Percentiles rank a stretch among this genome's conserved stretches.
These are phyloP conservation scores for Thermochaetoides thermophila DNA, from an alignment of 495 filamentous ascomycete species.

Conservation along the genomic window DNA sequence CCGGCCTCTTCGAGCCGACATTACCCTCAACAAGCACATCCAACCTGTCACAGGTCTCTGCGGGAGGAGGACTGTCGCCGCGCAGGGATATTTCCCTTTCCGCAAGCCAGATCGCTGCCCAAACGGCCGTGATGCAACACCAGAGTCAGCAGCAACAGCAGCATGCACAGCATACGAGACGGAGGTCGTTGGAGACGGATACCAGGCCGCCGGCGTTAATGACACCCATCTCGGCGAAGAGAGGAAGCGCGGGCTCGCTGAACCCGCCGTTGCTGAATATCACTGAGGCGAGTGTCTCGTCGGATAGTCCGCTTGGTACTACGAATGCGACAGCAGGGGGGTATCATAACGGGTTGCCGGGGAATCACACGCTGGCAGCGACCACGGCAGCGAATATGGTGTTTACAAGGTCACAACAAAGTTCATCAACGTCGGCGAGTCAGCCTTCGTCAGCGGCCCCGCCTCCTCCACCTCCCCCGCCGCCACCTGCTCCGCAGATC, in stretches of 20 bases:
- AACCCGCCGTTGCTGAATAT: slow-evolving; percentile 43
- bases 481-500: slow-evolving; percentile 41
- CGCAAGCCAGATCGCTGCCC: slow-evolving; percentile 79
- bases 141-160: slow-evolving; percentile 46
- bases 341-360: slow-evolving; percentile 53
- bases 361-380: slow-evolving; percentile 53
- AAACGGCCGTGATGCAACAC: slow-evolving; percentile 55
- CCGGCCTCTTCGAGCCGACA: slow-evolving; percentile 81
- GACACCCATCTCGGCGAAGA: slow-evolving; percentile 21
- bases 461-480: slow-evolving; percentile 16
- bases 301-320: slow-evolving; percentile 35
- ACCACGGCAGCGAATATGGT: slow-evolving; percentile 73
- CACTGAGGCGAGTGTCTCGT: slow-evolving; percentile 39
- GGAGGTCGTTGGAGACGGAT: no score
- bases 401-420: slow-evolving; percentile 68
- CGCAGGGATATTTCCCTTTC: slow-evolving; percentile 31
- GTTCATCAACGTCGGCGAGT: no score
- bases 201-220: no score
- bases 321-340: no score
- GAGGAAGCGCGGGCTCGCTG: slow-evolving; percentile 31
- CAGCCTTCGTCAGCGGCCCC: slow-evolving; percentile 13
- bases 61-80: slow-evolving; percentile 29
- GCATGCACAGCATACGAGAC: slow-evolving; percentile 19
- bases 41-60: slow-evolving; percentile 36
- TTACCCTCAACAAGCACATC: slow-evolving; percentile 51